Evolutionary conservation across 345 rosid genomes (phyloP).

Genomic region (Hibiscus tridactylites): DNA sequence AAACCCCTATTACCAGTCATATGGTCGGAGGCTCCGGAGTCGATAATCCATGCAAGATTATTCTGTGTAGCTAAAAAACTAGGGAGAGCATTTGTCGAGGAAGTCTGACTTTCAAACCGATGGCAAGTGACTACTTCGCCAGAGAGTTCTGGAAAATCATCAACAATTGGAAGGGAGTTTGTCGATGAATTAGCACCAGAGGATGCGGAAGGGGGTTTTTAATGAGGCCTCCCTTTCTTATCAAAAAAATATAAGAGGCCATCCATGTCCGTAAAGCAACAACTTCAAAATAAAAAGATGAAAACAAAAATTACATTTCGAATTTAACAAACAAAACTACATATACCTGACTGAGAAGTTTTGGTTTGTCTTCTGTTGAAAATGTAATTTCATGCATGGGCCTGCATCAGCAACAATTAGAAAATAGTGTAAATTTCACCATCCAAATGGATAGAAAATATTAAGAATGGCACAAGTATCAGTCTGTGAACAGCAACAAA

Average conservation of each 20-base stretch:
- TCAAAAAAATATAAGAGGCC: constrained; percentile 5
- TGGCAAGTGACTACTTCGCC: too few relatives aligned
- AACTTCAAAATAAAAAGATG: constrained; percentile 4
- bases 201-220: too few relatives aligned
- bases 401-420: constrained; percentile 38
- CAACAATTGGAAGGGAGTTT: too few relatives aligned
- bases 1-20: too few relatives aligned
- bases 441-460: constrained; percentile 1
- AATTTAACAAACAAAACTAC: constrained; percentile 10
- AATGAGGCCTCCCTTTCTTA: too few relatives aligned
- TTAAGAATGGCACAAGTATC: background rate
- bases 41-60: too few relatives aligned
- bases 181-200: too few relatives aligned
- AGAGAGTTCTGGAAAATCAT: too few relatives aligned
- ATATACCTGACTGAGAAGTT: constrained; percentile 87
- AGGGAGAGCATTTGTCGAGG: too few relatives aligned
- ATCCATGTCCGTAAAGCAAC: constrained; percentile 1
- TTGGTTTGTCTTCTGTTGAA: constrained; percentile 88
- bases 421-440: constrained; percentile 9
- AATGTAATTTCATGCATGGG: constrained; percentile 97
- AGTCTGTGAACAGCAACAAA: background rate
- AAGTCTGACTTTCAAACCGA: too few relatives aligned
- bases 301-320: background rate
- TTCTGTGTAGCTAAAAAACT: too few relatives aligned
- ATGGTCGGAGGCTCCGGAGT: too few relatives aligned